phyloP scores from a whole-genome alignment of 2,329 filamentous ascomycete species.

The Leptosphaerulina australis region DNA sequence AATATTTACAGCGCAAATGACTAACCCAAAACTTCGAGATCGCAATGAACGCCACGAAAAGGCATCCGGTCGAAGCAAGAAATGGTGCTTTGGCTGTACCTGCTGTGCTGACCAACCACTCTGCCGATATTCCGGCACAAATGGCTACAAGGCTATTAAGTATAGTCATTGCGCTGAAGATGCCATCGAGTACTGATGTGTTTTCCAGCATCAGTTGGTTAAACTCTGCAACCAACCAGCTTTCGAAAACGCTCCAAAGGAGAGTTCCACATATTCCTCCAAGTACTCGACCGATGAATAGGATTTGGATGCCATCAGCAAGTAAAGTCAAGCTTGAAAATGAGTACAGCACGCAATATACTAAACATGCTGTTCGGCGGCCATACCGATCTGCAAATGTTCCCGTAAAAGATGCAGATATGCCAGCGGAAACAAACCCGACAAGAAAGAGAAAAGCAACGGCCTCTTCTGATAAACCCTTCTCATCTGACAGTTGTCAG shows the following conservation, averaged over 20 bases:
- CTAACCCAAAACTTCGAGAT: constrained; percentile 60
- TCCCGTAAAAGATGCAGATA: constrained; percentile 58
- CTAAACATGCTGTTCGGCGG: constrained; percentile 59
- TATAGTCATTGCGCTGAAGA: constrained; percentile 63
- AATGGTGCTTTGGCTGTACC: constrained; percentile 61
- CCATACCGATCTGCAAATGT: constrained; percentile 58
- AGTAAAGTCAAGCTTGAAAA: constrained; percentile 61
- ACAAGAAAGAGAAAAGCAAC: constrained; percentile 50
- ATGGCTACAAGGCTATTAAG: constrained; percentile 57
- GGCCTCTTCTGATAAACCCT: constrained; percentile 52
- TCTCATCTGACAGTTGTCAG: constrained; percentile 48
- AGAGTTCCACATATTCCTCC: constrained; percentile 63
- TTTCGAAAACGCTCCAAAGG: constrained; percentile 65
- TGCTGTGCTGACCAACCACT: constrained; percentile 56
- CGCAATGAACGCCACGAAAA: constrained; percentile 53
- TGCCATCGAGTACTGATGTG: constrained; percentile 54
- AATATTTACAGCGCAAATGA: constrained; percentile 25
- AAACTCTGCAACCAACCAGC: constrained; percentile 67
- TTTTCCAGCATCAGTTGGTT: constrained; percentile 54
- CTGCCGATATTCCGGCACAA: constrained; percentile 58
- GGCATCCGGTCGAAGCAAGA: constrained; percentile 54
- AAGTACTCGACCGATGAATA: constrained; percentile 61
- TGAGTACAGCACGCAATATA: constrained; percentile 61
- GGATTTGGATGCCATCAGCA: constrained; percentile 51
- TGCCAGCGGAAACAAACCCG: constrained; percentile 57